These are phyloP conservation scores for Rhytidhysteron rufulum DNA, from an alignment of 2,329 filamentous ascomycete species.

Conservation along the genomic window DNA sequence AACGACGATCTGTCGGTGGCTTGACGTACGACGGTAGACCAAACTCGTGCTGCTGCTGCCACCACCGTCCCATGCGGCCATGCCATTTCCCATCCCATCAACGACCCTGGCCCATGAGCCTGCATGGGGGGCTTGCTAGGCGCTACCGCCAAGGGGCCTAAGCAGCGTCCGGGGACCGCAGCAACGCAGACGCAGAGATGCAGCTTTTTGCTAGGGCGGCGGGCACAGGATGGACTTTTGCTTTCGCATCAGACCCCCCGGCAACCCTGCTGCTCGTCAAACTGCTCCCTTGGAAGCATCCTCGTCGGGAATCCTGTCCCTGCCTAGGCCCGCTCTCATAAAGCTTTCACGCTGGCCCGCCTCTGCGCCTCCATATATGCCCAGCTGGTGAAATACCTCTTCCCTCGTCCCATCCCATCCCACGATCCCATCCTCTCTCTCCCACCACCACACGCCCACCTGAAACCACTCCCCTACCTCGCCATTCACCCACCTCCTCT, in stretches of 20 bases:
- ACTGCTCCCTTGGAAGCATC: conserved; percentile 7
- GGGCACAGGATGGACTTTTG: conserved; percentile 2
- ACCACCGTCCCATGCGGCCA: neutral
- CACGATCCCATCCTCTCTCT: neutral
- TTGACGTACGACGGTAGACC: conserved; percentile 1
- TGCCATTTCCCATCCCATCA: neutral
- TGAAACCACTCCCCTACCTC: neutral
- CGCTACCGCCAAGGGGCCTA: neutral
- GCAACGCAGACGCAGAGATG: too few relatives aligned
- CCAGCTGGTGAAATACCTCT: neutral
- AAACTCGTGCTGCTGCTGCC: neutral
- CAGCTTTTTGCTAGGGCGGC: conserved; percentile 1
- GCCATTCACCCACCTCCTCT: neutral
- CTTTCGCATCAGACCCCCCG: conserved; percentile 3
- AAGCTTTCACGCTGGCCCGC: conserved; percentile 12
- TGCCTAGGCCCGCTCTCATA: conserved; percentile 10
- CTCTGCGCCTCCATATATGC: conserved; percentile 2
- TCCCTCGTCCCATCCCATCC: neutral
- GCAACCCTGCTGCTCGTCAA: conserved; percentile 5
- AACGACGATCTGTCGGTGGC: neutral
- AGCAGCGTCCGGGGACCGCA: neutral
- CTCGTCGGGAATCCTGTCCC: conserved; percentile 7
- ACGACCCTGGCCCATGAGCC: neutral
- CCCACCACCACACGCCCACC: conserved; percentile 1
- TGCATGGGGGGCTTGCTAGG: neutral